Percentiles rank a stretch among this genome's conserved stretches.
These are phyloP conservation scores for Paecilomyces formosus DNA, from an alignment of 2,329 filamentous ascomycete species.

Conservation along the genomic window DNA sequence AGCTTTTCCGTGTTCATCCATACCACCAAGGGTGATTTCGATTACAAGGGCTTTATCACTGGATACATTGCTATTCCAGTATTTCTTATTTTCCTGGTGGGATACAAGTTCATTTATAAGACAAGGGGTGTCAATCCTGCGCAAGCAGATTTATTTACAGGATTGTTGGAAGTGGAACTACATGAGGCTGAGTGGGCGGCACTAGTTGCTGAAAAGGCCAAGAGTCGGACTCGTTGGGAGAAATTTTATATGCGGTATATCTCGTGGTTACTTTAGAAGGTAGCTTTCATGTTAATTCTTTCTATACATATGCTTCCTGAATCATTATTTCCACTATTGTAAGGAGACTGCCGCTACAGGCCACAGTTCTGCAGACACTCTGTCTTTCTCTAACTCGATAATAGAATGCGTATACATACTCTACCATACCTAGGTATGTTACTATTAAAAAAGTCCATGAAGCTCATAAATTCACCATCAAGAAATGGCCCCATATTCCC, in stretches of 20 bases:
- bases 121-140: slow-evolving; percentile 49
- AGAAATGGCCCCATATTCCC: not conserved
- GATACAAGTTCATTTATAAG: slow-evolving; percentile 55
- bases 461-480: not conserved
- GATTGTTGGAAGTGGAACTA: slow-evolving; percentile 65
- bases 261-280: slow-evolving; percentile 52
- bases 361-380: not conserved
- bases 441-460: not conserved
- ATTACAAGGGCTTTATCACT: slow-evolving; percentile 71
- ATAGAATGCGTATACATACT: not conserved
- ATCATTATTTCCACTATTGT: not conserved
- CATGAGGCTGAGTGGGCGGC: slow-evolving; percentile 65
- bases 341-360: not conserved
- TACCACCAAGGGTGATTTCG: slow-evolving; percentile 46
- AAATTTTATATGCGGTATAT: slow-evolving; percentile 55
- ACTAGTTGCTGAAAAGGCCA: slow-evolving; percentile 37
- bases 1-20: slow-evolving; percentile 67
- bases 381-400: not conserved
- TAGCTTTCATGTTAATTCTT: not conserved
- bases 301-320: not conserved
- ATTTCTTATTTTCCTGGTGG: slow-evolving; percentile 62
- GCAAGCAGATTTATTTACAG: slow-evolving; percentile 62
- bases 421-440: not conserved
- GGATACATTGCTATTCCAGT: slow-evolving; percentile 71
- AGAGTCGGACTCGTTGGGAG: slow-evolving; percentile 26